These are phyloP conservation scores for Scheffersomyces insectosa DNA, from an alignment of 1,139 yeast genomes.

Conservation along the genomic window DNA sequence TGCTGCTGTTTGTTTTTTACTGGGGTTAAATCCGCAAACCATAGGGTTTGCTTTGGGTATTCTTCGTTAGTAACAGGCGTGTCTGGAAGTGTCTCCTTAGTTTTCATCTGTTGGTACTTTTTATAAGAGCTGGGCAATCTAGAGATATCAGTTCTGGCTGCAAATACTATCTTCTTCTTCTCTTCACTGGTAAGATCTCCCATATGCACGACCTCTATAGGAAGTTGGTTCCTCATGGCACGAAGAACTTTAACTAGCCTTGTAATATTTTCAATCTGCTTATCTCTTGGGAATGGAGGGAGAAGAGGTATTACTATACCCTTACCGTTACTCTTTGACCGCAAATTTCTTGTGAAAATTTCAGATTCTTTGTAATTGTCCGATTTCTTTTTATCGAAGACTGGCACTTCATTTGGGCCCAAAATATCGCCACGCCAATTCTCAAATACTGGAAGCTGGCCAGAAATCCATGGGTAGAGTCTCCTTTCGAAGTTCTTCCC, in stretches of 20 bases:
- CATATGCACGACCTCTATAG: slow-evolving; percentile 28
- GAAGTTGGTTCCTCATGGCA: slow-evolving; percentile 27
- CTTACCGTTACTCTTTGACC: slow-evolving; percentile 21
- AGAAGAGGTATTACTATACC: slow-evolving; percentile 39
- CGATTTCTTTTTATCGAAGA: slow-evolving; percentile 4
- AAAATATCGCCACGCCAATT: slow-evolving; percentile 18
- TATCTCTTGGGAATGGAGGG: slow-evolving; percentile 13
- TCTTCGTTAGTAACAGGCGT: slow-evolving; percentile 8
- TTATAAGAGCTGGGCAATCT: neutral
- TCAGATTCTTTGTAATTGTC: slow-evolving; percentile 1
- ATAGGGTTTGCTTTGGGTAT: slow-evolving; percentile 27
- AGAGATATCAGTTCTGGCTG: slow-evolving; percentile 21
- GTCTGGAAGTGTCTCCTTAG: neutral
- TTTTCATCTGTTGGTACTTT: neutral
- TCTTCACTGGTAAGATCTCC: slow-evolving; percentile 17
- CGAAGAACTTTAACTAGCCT: slow-evolving; percentile 29
- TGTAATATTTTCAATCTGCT: slow-evolving; percentile 20
- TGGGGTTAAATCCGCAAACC: slow-evolving; percentile 28
- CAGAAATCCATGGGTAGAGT: slow-evolving; percentile 18
- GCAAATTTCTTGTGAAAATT: slow-evolving; percentile 16
- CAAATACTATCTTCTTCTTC: slow-evolving; percentile 16
- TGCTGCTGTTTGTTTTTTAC: slow-evolving; percentile 14
- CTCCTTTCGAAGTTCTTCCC: slow-evolving; percentile 7
- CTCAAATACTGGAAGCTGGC: slow-evolving; percentile 13
- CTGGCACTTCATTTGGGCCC: slow-evolving; percentile 12